Base-by-base conservation (phyloP, 306 rosid species). In the Astragalus membranaceus region DNA sequence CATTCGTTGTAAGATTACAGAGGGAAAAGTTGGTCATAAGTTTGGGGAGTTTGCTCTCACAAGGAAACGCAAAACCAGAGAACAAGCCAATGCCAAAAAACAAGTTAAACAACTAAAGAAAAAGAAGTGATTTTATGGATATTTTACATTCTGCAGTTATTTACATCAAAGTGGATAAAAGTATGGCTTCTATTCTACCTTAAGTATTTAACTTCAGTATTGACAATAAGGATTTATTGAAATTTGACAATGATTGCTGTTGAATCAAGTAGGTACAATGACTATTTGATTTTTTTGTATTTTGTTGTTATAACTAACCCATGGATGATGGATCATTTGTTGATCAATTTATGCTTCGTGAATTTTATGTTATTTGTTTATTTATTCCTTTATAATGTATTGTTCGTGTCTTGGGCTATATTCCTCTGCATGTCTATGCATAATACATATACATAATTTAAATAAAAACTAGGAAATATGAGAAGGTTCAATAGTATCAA, bases 11-110 rank as follows among this genome's bases (percentile, higher is more conserved):
- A 79, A 61, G 79, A 73, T 79, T 36, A 73, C 79, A 0, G 83
- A 79, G 71, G 83, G 72, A 35, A 79, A 79, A 79, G 83, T 79
- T 6, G 83, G 83, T 35, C 83, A 79, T 46, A 79, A 79, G 47
- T 79, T 79, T 16, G 83, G 83, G 7, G 83, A 79, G 62, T 79
- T 79, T 20, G 82, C 83, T 10, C 83, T 79, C 48, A 79, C 83
- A 47, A 79, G 79, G 75, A 79, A 79, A 62, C 83, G 79, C 42
- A 79, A 73, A 70, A 23, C 48, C 33, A 67, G n/a, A 73, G 83
- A 73, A 32, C 83, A 79, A 43, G 3, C 75, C 44, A 67, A 12
- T 66, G 58, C 79, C 57, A 79, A 79, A 53, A 67, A 75, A 26
- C 23, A 26, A 26, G 30, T 73, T 41, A 79, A 79, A 70, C 80